These are phyloP conservation scores for Hypomontagnella monticulosa DNA, from an alignment of 495 filamentous ascomycete genomes.

Conservation along the genomic window DNA sequence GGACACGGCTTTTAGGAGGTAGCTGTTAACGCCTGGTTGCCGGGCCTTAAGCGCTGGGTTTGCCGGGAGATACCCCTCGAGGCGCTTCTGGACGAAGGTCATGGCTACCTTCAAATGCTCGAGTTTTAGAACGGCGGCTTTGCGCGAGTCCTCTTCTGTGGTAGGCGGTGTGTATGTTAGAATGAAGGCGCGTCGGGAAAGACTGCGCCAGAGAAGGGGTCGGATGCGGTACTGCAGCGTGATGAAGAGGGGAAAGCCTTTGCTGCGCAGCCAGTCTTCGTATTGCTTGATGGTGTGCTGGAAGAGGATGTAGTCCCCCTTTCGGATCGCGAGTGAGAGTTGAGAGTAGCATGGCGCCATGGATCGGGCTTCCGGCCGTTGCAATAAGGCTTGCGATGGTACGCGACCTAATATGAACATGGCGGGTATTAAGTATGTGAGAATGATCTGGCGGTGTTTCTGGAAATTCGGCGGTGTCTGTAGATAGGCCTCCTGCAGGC, in stretches of 20 bases:
- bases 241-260: slow-evolving; percentile 76
- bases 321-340: slow-evolving; percentile 74
- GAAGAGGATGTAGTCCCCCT: slow-evolving; percentile 82
- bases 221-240: slow-evolving; percentile 71
- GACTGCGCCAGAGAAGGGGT: slow-evolving; percentile 82
- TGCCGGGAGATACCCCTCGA: slow-evolving; percentile 59
- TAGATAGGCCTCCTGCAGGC: slow-evolving; percentile 79
- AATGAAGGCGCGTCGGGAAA: slow-evolving; percentile 78
- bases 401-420: slow-evolving; percentile 90
- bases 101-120: slow-evolving; percentile 63
- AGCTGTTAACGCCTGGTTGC: slow-evolving; percentile 40
- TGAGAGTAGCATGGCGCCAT: slow-evolving; percentile 79
- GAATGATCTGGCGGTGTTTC: slow-evolving; percentile 78
- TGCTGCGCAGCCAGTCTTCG: slow-evolving; percentile 77
- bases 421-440: slow-evolving; percentile 83
- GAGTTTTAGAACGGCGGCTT: slow-evolving; percentile 67
- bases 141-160: slow-evolving; percentile 59
- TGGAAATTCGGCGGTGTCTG: slow-evolving; percentile 74
- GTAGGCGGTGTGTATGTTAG: slow-evolving; percentile 62
- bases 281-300: slow-evolving; percentile 66
- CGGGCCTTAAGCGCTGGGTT: slow-evolving; percentile 37
- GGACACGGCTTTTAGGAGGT: slow-evolving; percentile 55
- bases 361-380: slow-evolving; percentile 74
- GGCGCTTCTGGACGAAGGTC: slow-evolving; percentile 59
- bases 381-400: slow-evolving; percentile 71